A percentile compares a stretch with the other conserved stretches of the same genome.
Evolutionary conservation across 208 protist genomes (phyloP).

Genomic region (Wallacemonas sp.): DNA sequence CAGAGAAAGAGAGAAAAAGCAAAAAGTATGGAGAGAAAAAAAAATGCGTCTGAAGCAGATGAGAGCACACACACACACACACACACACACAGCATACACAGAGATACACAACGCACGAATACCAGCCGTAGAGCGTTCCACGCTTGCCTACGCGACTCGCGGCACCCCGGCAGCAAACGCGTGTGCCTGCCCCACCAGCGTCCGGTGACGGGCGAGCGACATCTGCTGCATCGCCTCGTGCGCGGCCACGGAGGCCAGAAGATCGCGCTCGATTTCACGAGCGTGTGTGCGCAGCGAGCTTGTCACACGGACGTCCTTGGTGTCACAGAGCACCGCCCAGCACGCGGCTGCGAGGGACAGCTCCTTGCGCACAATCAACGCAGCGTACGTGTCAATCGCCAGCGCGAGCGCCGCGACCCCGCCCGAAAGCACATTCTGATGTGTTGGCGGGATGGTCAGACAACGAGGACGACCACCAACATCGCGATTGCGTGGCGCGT

Average conservation of each 20-base stretch:
- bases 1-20: neutral
- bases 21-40: neutral
- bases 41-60: too few species aligned
- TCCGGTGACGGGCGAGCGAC: constrained; percentile 18
- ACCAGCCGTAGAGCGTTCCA: too few species aligned
- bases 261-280: constrained; percentile 60
- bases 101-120: too few species aligned
- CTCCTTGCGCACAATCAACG: constrained; percentile 58
- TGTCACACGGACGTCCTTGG: constrained; percentile 31
- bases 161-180: too few species aligned
- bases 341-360: constrained; percentile 68
- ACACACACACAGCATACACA: too few species aligned
- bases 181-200: constrained; percentile 36
- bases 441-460: neutral
- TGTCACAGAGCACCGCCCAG: constrained; percentile 63
- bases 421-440: constrained; percentile 58
- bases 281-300: constrained; percentile 35
- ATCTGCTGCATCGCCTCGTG: constrained; percentile 36
- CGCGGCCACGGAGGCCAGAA: constrained; percentile 54
- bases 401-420: constrained; percentile 63
- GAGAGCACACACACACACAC: too few species aligned
- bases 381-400: constrained; percentile 63
- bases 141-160: too few species aligned
- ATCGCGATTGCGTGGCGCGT: too few species aligned
- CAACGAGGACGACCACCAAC: too few species aligned